Percentiles rank a stretch among this genome's conserved stretches.
Conservation (phyloP, 1,139 yeast genomes). For the Lodderomyces beijingensis region DNA sequence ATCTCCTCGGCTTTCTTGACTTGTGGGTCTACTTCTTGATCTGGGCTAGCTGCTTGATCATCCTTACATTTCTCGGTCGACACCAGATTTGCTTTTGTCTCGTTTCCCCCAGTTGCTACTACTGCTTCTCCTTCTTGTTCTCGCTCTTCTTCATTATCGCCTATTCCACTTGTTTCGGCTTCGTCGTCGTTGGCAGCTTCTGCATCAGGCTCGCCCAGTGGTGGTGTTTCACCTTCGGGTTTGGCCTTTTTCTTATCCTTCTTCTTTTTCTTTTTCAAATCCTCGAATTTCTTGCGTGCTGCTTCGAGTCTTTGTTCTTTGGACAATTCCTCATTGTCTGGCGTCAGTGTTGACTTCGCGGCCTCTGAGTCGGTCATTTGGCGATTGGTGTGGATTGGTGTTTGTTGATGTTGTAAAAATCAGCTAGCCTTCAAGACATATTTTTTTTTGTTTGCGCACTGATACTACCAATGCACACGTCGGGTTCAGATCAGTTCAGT, state of each 20-base stretch:
- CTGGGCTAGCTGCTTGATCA: not conserved
- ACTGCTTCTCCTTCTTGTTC: slow-evolving; percentile 7
- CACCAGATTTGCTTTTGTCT: slow-evolving; percentile 2
- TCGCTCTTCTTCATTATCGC: slow-evolving; percentile 6
- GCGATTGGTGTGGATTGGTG: no score
- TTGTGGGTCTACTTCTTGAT: not conserved
- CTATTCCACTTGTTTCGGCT: slow-evolving; percentile 10
- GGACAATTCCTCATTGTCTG: slow-evolving; percentile 19
- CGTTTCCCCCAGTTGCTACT: slow-evolving; percentile 2
- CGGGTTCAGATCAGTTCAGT: no score
- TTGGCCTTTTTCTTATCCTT: slow-evolving; percentile 27
- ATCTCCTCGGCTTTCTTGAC: not conserved
- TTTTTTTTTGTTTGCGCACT: no score
- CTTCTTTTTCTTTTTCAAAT: slow-evolving; percentile 58
- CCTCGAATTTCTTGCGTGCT: slow-evolving; percentile 61
- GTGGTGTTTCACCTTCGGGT: slow-evolving; percentile 11
- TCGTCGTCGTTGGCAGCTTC: slow-evolving; percentile 14
- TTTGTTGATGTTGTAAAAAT: no score
- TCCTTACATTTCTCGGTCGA: not conserved
- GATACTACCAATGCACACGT: no score
- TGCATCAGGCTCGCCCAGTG: slow-evolving; percentile 8
- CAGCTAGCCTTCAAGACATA: no score
- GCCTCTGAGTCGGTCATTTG: slow-evolving; percentile 12
- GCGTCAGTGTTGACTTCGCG: slow-evolving; percentile 2
- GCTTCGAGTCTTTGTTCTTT: slow-evolving; percentile 60